Base-by-base conservation (phyloP, 169 alveolate species). In the Eimeria maxima region DNA sequence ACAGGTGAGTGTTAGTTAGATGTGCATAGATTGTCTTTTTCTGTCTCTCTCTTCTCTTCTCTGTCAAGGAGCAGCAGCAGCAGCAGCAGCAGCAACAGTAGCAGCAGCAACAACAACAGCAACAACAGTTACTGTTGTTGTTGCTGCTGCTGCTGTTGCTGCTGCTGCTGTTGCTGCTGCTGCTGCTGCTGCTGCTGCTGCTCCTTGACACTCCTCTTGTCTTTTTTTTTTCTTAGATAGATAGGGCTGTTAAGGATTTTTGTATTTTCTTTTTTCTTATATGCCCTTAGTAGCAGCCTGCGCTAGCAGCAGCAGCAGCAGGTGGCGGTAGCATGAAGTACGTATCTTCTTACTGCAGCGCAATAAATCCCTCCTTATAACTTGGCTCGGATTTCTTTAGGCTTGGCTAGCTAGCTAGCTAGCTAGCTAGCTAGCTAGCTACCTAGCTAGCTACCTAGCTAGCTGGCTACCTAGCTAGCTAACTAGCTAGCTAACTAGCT, bases 71-170 rank as follows among this genome's bases (percentile, higher is more conserved):
- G 27, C 13, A 18, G 76, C 76, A 16, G 76, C 76, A 67, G 76
- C 76, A 67, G 76, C 74, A 65, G 18, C 74, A 65, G 74, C 76
- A 67, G 76, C 60, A 53, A 13, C 60, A 53, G 60, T 13, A 53
- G 60, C 60, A 53, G 60, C 60, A 53, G 13, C 60, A 53, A 53
- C 60, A 53, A 53, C 60, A 53, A 13, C 60, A 8, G 60, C 60
- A 53, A 53, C 60, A 53, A 13, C 76, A 67, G 76, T 27, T 24
- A 29, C 27, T 3, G 76, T 29, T 67, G 76, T 27, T 67, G 76
- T 29, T 67, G 76, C 76, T 67, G 76, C 76, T 67, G n/a, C 76
- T 67, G 76, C 76, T 67, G 76, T 27, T 67, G 76, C 33, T 67
- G 76, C 76, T 67, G 42, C 22, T 67, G 3, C 22, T 67, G 33